These are phyloP conservation scores for Pyrenochaeta sp. DNA, from an alignment of 2,329 filamentous ascomycete species.

Conservation along the genomic window DNA sequence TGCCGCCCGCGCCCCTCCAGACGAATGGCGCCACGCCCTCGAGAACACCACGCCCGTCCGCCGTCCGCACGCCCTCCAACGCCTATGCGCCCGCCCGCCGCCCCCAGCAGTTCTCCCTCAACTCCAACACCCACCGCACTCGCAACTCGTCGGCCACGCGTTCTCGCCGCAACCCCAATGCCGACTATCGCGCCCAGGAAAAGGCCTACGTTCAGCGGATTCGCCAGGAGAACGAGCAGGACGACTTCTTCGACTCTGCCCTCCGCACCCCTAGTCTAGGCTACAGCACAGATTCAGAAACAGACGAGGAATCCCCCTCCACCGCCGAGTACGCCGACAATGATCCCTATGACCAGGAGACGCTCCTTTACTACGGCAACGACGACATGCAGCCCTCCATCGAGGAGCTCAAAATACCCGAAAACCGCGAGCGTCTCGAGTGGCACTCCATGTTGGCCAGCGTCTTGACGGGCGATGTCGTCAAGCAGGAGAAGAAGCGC, in stretches of 20 bases:
- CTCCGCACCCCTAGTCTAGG: conserved; percentile 72
- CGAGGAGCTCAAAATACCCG: conserved; percentile 87
- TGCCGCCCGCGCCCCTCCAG: conserved; percentile 34
- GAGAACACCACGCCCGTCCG: conserved; percentile 47
- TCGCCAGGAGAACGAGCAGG: conserved; percentile 73
- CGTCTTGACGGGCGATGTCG: conserved; percentile 93
- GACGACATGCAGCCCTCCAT: conserved; percentile 87
- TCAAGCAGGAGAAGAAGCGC: conserved; percentile 96
- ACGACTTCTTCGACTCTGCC: conserved; percentile 74
- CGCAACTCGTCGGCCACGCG: conserved; percentile 66
- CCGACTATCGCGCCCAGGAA: conserved; percentile 83
- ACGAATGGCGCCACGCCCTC: conserved; percentile 31
- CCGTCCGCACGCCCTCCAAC: conserved; percentile 58
- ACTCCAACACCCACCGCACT: conserved; percentile 55
- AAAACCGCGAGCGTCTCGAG: conserved; percentile 88
- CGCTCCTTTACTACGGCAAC: conserved; percentile 89
- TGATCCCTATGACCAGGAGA: conserved; percentile 89
- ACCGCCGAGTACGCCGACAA: conserved; percentile 83
- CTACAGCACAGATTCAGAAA: conserved; percentile 78
- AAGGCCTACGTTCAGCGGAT: conserved; percentile 94
- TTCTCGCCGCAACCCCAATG: conserved; percentile 68
- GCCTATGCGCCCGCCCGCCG: conserved; percentile 58
- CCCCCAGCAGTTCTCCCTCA: conserved; percentile 57
- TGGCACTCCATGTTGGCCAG: conserved; percentile 99
- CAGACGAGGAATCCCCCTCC: conserved; percentile 88